phyloP scores from a whole-genome alignment of 345 rosid genomes.

The Camelina sativa region DNA sequence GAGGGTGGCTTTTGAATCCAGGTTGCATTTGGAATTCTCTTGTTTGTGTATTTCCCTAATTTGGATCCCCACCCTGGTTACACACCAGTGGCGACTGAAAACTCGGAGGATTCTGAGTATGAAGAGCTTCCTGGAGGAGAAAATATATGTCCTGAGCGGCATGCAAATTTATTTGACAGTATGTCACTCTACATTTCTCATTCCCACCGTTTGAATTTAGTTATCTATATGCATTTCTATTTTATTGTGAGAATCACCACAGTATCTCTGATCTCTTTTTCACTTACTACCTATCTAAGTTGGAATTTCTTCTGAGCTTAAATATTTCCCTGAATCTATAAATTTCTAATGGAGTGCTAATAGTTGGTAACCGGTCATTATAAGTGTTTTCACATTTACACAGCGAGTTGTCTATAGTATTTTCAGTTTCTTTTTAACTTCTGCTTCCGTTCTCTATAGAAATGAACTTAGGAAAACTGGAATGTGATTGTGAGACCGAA shows the following conservation, averaged over 20 bases:
- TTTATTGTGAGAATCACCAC: slow-evolving; percentile 29
- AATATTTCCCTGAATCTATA: not conserved
- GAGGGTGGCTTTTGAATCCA: slow-evolving; percentile 45
- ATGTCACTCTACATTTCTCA: slow-evolving; percentile 46
- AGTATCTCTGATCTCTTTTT: slow-evolving; percentile 10
- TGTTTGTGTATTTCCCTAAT: slow-evolving; percentile 75
- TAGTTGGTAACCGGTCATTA: not conserved
- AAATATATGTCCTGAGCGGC: slow-evolving; percentile 89
- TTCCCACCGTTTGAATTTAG: slow-evolving; percentile 14
- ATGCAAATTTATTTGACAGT: slow-evolving; percentile 77
- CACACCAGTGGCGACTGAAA: slow-evolving; percentile 61
- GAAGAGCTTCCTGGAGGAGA: slow-evolving; percentile 94
- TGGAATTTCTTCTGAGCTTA: slow-evolving; percentile 16
- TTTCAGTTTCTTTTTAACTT: slow-evolving; percentile 17
- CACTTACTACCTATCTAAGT: slow-evolving; percentile 13
- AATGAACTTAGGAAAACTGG: slow-evolving; percentile 9
- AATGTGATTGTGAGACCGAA: slow-evolving; percentile 21
- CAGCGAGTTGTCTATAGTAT: slow-evolving; percentile 8
- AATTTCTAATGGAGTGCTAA: slow-evolving; percentile 7
- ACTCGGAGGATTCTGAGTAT: slow-evolving; percentile 70
- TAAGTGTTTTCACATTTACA: not conserved
- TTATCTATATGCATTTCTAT: slow-evolving; percentile 31
- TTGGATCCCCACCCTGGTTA: slow-evolving; percentile 95
- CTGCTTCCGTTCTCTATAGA: slow-evolving; percentile 4
- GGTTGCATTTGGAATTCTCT: slow-evolving; percentile 86